Evolutionary conservation across 345 rosid genomes (phyloP).

Genomic region (Melaleuca alternifolia): DNA sequence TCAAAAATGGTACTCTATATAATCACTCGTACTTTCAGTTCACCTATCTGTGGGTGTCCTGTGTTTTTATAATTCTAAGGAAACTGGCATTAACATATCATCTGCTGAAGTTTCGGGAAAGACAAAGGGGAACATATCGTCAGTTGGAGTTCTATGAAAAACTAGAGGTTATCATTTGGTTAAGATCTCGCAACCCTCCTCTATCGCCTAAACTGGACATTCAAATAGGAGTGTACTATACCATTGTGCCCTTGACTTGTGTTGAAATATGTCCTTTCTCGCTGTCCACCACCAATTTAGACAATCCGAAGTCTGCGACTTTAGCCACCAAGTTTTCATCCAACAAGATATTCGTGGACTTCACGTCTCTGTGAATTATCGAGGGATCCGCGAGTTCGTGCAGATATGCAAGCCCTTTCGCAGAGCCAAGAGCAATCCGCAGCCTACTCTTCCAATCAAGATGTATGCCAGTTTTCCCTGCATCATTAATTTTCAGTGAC

Average conservation of each 20-base stretch:
- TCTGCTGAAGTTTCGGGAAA: neutral
- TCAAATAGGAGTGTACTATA: neutral
- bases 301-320: slow-evolving; percentile 23
- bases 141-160: neutral
- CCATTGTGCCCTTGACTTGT: slow-evolving; percentile 23
- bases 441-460: slow-evolving; percentile 19
- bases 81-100: neutral
- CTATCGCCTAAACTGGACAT: neutral
- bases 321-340: slow-evolving; percentile 16
- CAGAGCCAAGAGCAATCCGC: slow-evolving; percentile 10
- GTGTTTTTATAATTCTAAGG: neutral
- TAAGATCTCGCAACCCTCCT: neutral
- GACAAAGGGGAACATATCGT: neutral
- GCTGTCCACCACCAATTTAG: slow-evolving; percentile 6
- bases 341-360: slow-evolving; percentile 17
- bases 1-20: neutral
- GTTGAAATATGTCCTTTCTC: slow-evolving; percentile 12
- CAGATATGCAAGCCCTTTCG: slow-evolving; percentile 21
- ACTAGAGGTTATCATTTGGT: neutral
- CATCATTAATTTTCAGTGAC: neutral
- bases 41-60: neutral
- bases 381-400: slow-evolving; percentile 23
- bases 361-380: slow-evolving; percentile 20
- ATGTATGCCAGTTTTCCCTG: slow-evolving; percentile 10
- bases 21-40: neutral